Base-by-base conservation (phyloP, 345 rosid genomes). In the Erysimum cheiranthoides region DNA sequence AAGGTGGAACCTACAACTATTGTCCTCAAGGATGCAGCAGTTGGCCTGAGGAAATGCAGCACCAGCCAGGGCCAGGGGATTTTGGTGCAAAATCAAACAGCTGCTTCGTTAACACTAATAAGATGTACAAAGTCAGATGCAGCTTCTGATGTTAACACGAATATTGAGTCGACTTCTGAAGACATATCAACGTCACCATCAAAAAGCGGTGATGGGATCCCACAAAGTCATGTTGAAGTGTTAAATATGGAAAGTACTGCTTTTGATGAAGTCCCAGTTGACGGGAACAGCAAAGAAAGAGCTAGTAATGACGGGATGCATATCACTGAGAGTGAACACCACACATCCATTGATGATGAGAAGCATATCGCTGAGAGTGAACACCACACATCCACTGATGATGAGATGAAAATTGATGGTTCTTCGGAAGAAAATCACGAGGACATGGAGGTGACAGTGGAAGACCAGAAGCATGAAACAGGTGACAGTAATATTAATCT, bases 381-480 rank as follows among this genome's bases (percentile, higher is more conserved):
- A 66, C 80, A 82, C 62, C 28, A 5, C 46, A 8, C 36, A 25
- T 28, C 62, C 61, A 8, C 8, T 74, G 64, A 42, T 66, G 47
- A 34, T 25, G 80, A 66, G 43, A 67, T 75, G 63, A 51, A 54
- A 65, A 57, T 58, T 43, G 73, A 76, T 57, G 35, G 31, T 46
- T 38, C 74, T 74, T 51, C 18, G 2, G 70, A 27, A 76, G 47
- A 57, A 74, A 75, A 77, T 38, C 66, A 70, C 10, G 71, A 58
- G 64, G 21, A 45, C 54, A 57, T 7, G 70, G 79, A 76, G 66
- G 76, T 76, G 75, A 35, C 30, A n/a, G 6, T 64, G 63, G 78
- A 74, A 77, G 83, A 69, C 40, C 53, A 51, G 10, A 79, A 66
- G 57, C 75, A 40, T 56, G 83, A 63, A 77, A 85, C 73, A 83